A percentile compares a stretch with the other conserved stretches of the same genome.
Evolutionary conservation across 2,329 filamentous ascomycete genomes (phyloP).

Genomic region (Colletotrichum sp.): DNA sequence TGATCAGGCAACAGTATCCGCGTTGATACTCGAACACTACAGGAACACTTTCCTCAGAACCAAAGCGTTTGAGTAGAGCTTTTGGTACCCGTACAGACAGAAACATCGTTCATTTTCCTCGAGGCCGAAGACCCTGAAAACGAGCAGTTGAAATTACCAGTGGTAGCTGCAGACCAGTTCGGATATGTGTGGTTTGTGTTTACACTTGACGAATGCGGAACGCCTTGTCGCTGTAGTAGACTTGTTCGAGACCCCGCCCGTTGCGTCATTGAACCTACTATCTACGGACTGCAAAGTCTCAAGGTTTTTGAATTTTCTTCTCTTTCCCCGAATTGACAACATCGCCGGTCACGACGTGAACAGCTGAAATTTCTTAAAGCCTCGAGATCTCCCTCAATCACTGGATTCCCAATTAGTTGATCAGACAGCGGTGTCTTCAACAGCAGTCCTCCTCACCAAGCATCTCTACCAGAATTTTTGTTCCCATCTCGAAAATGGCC

Average conservation of each 20-base stretch:
- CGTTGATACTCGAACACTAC: neutral
- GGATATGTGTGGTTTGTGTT: neutral
- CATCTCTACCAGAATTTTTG: neutral
- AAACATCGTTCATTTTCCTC: neutral
- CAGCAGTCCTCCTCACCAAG: neutral
- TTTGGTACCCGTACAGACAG: neutral
- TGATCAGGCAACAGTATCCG: neutral
- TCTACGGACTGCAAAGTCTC: neutral
- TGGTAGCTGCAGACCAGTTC: neutral
- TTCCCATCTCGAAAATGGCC: neutral
- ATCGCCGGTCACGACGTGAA: neutral
- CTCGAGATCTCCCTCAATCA: neutral
- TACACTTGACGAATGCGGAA: neutral
- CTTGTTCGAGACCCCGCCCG: neutral
- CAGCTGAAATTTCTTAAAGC: neutral
- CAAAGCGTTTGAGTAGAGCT: neutral
- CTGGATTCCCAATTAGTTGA: neutral
- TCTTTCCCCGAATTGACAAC: neutral
- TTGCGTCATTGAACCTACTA: neutral
- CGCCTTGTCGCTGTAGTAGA: neutral
- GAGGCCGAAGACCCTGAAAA: neutral
- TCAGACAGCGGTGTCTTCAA: neutral
- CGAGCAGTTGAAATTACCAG: neutral
- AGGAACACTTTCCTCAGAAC: neutral
- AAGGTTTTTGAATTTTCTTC: neutral